Evolutionary conservation across 169 alveolate species (phyloP), one percentile per base, ranked within the genome.

Genomic region (Neospora caninum): DNA sequence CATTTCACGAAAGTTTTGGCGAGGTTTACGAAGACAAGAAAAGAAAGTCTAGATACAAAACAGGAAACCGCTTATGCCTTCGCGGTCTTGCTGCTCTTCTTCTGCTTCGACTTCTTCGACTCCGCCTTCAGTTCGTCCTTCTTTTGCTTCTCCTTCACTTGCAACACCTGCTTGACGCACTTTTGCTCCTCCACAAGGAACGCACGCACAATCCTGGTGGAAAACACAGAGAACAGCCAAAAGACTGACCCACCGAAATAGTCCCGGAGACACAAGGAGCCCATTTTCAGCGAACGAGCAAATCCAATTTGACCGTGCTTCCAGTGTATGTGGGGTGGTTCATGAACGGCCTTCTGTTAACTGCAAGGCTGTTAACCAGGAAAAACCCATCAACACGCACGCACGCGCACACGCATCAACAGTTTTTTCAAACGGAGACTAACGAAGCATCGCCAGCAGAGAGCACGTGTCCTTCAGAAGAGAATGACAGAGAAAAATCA

Each of bases 171-270:
- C 95, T 98, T 98, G 93, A 98, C 98, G 67, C 97, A 97, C 95
- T 97, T 97, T 89, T 98, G 99, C 93, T 98, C 99, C 91, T 98
- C 99, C 64, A 97, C 97, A 45, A 98, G 96, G 97, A 98, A 98
- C 45, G 99, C 99, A 91, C 99, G 97, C 49, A 98, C 95, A 39
- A 98, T 97, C 93, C 99, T 97, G 95, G 22, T 97, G 98, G 78
- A 97, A 98, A 94, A 96, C 97, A 25, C 97, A 97, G 95, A 98
- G 97, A 49, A 49, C 98, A 94, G 67, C 96, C 98, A n/a, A 96
- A 13, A 4, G 58, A 49, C 4, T 22, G 31, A 64, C 4, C 73
- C 73, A 22, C 73, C 73, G 4, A 9, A 64, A 64, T 22, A 64
- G 22, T 49, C 13, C 13, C 4, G 13, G 13, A 49, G 58, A 13